These are phyloP conservation scores for Talaromyces sp. DNA, from an alignment of 2,329 filamentous ascomycete genomes.

Conservation along the genomic window DNA sequence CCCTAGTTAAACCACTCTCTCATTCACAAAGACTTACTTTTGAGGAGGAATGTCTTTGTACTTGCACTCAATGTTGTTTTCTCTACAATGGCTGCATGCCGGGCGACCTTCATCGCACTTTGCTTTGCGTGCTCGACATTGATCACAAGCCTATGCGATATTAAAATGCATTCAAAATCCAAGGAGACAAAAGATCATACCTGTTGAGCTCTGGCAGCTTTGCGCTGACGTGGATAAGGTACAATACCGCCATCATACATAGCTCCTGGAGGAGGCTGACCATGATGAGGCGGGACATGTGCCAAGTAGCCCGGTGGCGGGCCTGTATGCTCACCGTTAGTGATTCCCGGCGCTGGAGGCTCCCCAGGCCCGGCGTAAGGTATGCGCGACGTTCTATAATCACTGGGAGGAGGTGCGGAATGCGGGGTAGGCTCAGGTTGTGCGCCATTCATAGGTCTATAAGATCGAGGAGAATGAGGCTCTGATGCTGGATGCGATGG, in stretches of 20 bases:
- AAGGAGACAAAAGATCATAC: constrained; percentile 22
- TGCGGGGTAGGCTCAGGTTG: constrained; percentile 30
- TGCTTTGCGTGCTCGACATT: constrained; percentile 80
- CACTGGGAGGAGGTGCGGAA: constrained; percentile 26
- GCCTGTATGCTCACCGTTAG: constrained; percentile 29
- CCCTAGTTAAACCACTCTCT: neutral
- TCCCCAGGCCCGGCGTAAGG: constrained; percentile 32
- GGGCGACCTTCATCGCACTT: constrained; percentile 87
- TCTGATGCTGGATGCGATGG: constrained; percentile 29
- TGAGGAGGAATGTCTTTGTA: constrained; percentile 90
- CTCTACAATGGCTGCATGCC: constrained; percentile 78
- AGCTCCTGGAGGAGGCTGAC: constrained; percentile 26
- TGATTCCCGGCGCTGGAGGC: constrained; percentile 19
- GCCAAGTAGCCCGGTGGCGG: constrained; percentile 30
- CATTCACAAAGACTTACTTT: constrained; percentile 59
- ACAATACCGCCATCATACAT: constrained; percentile 35
- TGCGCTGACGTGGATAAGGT: constrained; percentile 36
- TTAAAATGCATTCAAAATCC: neutral
- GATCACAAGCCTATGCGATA: constrained; percentile 70
- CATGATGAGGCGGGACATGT: constrained; percentile 23
- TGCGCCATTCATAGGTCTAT: constrained; percentile 35
- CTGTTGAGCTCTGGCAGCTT: constrained; percentile 41
- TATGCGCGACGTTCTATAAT: constrained; percentile 33
- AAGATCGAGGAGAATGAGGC: constrained; percentile 27
- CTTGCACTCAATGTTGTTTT: constrained; percentile 78